phyloP scores from a whole-genome alignment of 257 asterid species.

The Fraxinus pennsylvanica region DNA sequence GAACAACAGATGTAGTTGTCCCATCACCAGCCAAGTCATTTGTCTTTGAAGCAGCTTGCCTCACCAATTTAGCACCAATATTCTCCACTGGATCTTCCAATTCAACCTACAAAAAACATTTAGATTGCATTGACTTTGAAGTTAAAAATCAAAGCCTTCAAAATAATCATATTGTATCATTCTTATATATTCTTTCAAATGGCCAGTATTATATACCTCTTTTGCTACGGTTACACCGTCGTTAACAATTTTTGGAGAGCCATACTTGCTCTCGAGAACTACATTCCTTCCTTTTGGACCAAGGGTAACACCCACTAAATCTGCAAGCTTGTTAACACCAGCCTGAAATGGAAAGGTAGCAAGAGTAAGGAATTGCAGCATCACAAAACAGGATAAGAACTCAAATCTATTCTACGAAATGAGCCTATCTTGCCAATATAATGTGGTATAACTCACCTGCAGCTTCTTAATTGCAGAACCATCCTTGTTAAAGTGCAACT shows the following conservation, averaged over 20 bases:
- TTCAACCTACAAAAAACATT: slow-evolving; percentile 33
- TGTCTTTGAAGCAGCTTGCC: slow-evolving; percentile 49
- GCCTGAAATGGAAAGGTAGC: slow-evolving; percentile 22
- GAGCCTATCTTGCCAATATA: background rate
- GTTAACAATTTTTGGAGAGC: slow-evolving; percentile 38
- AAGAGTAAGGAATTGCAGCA: background rate
- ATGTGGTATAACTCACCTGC: slow-evolving; percentile 22
- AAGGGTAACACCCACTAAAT: slow-evolving; percentile 41
- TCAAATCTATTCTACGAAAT: background rate
- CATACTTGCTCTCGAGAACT: slow-evolving; percentile 39
- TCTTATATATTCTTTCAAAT: background rate
- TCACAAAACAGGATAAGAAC: background rate
- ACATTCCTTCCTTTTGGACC: slow-evolving; percentile 48
- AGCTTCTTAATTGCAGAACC: slow-evolving; percentile 38
- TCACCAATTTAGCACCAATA: slow-evolving; percentile 43
- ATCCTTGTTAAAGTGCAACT: slow-evolving; percentile 37
- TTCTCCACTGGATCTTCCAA: slow-evolving; percentile 47
- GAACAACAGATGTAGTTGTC: slow-evolving; percentile 44
- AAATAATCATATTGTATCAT: background rate
- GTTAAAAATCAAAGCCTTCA: background rate
- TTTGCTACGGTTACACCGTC: slow-evolving; percentile 40
- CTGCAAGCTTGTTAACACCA: slow-evolving; percentile 44
- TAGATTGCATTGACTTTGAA: background rate
- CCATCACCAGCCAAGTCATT: slow-evolving; percentile 51
- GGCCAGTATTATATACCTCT: slow-evolving; percentile 27